Conservation (phyloP, 169 alveolate genomes). For the Haemoproteus tartakovskyi region DNA sequence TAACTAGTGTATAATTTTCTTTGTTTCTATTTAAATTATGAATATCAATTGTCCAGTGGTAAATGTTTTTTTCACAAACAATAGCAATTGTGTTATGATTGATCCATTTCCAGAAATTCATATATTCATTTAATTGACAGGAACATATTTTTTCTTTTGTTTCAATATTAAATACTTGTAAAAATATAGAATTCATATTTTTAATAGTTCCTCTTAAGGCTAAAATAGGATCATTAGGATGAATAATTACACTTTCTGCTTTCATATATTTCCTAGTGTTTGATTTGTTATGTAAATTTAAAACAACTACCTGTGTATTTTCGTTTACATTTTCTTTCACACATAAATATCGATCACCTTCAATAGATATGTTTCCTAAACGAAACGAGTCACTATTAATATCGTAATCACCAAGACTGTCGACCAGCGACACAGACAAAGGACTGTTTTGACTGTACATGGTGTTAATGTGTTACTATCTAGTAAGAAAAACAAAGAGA, state of each 20-base stretch:
- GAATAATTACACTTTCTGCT: slow-evolving; percentile 96
- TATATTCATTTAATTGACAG: slow-evolving; percentile 87
- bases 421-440: slow-evolving; percentile 68
- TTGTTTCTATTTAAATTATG: slow-evolving; percentile 70
- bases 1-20: slow-evolving; percentile 74
- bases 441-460: slow-evolving; percentile 71
- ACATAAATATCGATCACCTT: slow-evolving; percentile 68
- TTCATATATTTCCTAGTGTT: slow-evolving; percentile 91
- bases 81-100: slow-evolving; percentile 86
- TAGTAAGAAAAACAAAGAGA: too few species aligned
- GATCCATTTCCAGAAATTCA: slow-evolving; percentile 95
- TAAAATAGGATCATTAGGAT: slow-evolving; percentile 91
- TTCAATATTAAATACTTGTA: slow-evolving; percentile 92
- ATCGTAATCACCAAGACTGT: slow-evolving; percentile 67
- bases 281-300: slow-evolving; percentile 69
- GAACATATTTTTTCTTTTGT: slow-evolving; percentile 90
- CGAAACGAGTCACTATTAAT: slow-evolving; percentile 69
- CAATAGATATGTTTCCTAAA: slow-evolving; percentile 72
- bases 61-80: slow-evolving; percentile 89
- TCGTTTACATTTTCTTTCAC: slow-evolving; percentile 70
- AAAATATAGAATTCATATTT: slow-evolving; percentile 67
- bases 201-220: slow-evolving; percentile 90
- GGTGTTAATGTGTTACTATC: too few species aligned
- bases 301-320: slow-evolving; percentile 70
- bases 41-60: slow-evolving; percentile 87